Evolutionary conservation across 495 filamentous ascomycete species (phyloP).

Genomic region (Hypoxylon fragiforme): DNA sequence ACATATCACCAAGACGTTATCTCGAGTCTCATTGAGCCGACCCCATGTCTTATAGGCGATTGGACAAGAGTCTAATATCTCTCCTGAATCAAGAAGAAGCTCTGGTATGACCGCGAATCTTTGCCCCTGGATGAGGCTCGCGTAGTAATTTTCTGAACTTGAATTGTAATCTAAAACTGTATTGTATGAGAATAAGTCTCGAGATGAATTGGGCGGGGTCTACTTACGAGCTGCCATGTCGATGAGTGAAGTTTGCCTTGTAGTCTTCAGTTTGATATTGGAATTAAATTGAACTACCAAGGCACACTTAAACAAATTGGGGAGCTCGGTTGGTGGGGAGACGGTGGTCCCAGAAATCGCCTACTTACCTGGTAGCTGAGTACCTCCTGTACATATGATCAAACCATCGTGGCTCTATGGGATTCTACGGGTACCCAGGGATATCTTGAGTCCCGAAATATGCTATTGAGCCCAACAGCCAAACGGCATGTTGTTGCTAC

Average conservation of each 20-base stretch:
- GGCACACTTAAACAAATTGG: constrained; percentile 4
- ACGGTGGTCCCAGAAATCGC: constrained; percentile 10
- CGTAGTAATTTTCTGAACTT: constrained; percentile 37
- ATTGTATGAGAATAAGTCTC: constrained; percentile 15
- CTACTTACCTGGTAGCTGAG: constrained; percentile 16
- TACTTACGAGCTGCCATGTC: constrained; percentile 35
- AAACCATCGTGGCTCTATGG: constrained; percentile 10
- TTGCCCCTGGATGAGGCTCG: constrained; percentile 38
- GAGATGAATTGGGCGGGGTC: neutral
- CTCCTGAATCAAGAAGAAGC: constrained; percentile 43
- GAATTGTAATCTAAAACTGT: constrained; percentile 35
- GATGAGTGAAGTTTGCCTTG: constrained; percentile 13
- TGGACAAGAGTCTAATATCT: constrained; percentile 34
- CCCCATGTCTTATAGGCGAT: constrained; percentile 48
- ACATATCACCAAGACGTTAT: constrained; percentile 44
- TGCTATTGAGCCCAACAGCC: constrained; percentile 11
- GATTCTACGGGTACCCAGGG: constrained; percentile 12
- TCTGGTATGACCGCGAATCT: constrained; percentile 37
- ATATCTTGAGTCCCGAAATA: constrained; percentile 27
- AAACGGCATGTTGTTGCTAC: constrained; percentile 18
- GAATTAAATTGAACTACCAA: constrained; percentile 12
- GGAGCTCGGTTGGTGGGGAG: constrained; percentile 9
- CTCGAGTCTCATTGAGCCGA: constrained; percentile 33
- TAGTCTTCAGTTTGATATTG: neutral
- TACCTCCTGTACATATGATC: too few species aligned